Percentiles rank a stretch among this genome's conserved stretches.
phyloP scores from a whole-genome alignment of 177 flowering plant species.

The Vitis hybrid region DNA sequence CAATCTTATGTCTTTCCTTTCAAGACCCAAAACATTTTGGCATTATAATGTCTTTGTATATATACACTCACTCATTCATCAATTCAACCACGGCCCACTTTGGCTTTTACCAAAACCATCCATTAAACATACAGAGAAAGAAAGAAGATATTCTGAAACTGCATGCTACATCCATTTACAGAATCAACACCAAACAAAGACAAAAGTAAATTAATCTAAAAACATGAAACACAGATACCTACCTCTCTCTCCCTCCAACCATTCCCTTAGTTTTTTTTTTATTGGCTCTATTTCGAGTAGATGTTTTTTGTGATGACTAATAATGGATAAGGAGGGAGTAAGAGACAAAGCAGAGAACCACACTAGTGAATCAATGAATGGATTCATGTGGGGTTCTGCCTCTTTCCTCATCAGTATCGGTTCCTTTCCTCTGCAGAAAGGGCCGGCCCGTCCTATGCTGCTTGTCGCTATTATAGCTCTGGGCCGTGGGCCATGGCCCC shows the following conservation, averaged over 20 bases:
- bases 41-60: too few relatives aligned
- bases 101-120: too few relatives aligned
- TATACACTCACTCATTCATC: too few relatives aligned
- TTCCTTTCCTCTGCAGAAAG: slow-evolving; percentile 28
- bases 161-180: neutral
- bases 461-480: slow-evolving; percentile 40
- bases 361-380: too few relatives aligned
- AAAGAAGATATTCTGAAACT: slow-evolving; percentile 1
- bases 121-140: too few relatives aligned
- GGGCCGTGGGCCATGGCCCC: neutral
- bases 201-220: neutral
- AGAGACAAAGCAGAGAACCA: neutral
- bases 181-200: neutral
- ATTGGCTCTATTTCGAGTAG: neutral
- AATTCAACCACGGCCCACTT: too few relatives aligned
- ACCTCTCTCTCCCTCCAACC: neutral
- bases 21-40: too few relatives aligned
- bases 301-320: neutral
- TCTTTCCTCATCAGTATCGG: neutral
- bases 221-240: neutral
- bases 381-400: neutral
- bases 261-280: neutral
- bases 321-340: neutral
- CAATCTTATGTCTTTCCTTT: too few relatives aligned
- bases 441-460: slow-evolving; percentile 42